phyloP scores from a whole-genome alignment of 306 rosid genomes.

The Malus asiatica region DNA sequence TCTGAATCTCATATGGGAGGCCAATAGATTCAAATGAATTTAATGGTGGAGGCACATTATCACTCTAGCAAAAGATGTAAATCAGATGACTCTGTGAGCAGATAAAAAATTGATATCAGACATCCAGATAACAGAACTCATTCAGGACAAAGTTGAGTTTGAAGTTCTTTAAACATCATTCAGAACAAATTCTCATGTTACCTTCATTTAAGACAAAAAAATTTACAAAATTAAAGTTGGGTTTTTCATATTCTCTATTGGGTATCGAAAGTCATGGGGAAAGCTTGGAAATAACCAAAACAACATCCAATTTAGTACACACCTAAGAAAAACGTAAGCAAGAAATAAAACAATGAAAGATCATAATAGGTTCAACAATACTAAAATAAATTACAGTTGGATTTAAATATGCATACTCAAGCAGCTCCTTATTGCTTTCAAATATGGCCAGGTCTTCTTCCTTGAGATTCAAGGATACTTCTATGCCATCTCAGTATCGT shows the following conservation, averaged over 20 bases:
- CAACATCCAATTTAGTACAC: no score
- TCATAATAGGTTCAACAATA: no score
- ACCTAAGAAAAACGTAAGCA: no score
- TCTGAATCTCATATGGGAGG: conserved; percentile 91
- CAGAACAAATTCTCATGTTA: no score
- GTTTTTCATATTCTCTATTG: no score
- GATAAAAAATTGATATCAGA: neutral
- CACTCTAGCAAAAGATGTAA: conserved; percentile 36
- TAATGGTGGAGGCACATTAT: conserved; percentile 76
- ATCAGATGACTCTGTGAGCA: neutral
- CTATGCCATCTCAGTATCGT: neutral
- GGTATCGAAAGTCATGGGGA: no score
- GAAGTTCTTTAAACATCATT: no score
- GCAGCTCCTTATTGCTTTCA: conserved; percentile 9
- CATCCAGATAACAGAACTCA: neutral
- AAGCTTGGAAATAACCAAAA: no score
- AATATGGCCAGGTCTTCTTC: neutral
- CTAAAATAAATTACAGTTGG: neutral
- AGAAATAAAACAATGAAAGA: no score
- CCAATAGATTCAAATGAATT: conserved; percentile 64
- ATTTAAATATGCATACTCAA: neutral
- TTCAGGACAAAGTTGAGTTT: neutral
- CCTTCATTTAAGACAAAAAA: no score
- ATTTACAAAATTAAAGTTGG: no score
- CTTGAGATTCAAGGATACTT: neutral